These are phyloP conservation scores for Syzygium grande DNA, from an alignment of 345 rosid species.

Conservation along the genomic window DNA sequence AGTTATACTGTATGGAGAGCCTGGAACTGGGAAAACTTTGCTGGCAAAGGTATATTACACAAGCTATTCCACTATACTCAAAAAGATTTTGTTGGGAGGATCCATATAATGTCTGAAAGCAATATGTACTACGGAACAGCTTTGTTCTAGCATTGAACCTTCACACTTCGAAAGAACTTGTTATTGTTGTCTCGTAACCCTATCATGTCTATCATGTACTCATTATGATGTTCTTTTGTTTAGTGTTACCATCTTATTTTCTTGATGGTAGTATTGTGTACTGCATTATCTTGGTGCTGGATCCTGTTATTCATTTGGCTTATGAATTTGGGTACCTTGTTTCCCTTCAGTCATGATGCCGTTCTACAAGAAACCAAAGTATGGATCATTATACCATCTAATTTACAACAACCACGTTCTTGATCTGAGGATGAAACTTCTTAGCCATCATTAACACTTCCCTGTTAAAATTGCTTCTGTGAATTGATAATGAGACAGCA, in stretches of 20 bases:
- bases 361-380: not conserved
- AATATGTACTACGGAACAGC: not conserved
- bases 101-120: not conserved
- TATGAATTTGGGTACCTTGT: not conserved
- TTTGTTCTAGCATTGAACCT: not conserved
- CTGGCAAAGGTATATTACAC: constrained; percentile 71
- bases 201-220: not conserved
- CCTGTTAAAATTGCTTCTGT: not conserved
- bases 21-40: constrained; percentile 98
- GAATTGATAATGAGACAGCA: not conserved
- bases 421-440: not conserved
- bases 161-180: not conserved
- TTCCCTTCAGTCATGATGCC: not conserved
- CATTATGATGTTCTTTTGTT: not conserved
- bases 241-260: not conserved
- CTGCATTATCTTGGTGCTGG: not conserved
- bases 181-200: not conserved
- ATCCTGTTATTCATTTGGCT: not conserved
- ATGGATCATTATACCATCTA: not conserved
- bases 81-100: not conserved
- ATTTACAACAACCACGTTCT: not conserved
- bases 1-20: constrained; percentile 96
- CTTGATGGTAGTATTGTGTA: not conserved
- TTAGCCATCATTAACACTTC: not conserved
- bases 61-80: not conserved